Evolutionary conservation across 2,329 filamentous ascomycete species (phyloP).

Genomic region (Trichoderma oligosporum): DNA sequence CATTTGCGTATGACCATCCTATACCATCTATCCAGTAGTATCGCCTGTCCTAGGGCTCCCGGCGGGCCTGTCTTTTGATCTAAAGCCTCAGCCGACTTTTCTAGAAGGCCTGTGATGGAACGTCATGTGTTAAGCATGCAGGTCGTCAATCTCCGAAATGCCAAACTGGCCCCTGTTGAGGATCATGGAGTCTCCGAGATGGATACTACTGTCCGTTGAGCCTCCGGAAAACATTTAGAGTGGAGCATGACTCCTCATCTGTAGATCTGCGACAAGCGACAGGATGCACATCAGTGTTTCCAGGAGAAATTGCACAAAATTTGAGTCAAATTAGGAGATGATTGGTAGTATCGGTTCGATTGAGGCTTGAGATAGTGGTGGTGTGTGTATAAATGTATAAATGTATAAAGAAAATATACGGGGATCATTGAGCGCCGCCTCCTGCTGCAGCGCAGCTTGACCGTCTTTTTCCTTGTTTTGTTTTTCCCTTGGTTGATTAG

Average conservation of each 20-base stretch:
- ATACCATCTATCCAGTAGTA: not conserved
- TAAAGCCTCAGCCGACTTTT: constrained; percentile 20
- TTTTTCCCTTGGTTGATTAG: constrained; percentile 12
- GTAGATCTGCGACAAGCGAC: not conserved
- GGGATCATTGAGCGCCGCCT: not conserved
- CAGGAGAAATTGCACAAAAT: no score
- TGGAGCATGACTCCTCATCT: not conserved
- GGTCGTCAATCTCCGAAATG: constrained; percentile 15
- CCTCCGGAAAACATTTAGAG: constrained; percentile 13
- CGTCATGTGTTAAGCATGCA: constrained; percentile 18
- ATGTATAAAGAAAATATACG: not conserved
- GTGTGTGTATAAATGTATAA: not conserved
- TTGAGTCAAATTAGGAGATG: not conserved
- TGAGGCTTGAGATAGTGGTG: not conserved
- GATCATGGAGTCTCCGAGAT: constrained; percentile 4
- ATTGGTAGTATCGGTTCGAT: not conserved
- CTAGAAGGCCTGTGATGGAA: constrained; percentile 28
- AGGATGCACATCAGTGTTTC: not conserved
- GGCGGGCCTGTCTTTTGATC: not conserved
- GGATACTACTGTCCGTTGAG: not conserved
- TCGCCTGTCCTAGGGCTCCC: not conserved
- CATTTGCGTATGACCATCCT: constrained; percentile 8
- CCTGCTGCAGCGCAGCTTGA: not conserved
- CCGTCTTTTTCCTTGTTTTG: not conserved
- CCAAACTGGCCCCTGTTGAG: not conserved